Base-by-base conservation (phyloP, 371 early-diverging fungal genomes). In the Funneliformis caledonium region DNA sequence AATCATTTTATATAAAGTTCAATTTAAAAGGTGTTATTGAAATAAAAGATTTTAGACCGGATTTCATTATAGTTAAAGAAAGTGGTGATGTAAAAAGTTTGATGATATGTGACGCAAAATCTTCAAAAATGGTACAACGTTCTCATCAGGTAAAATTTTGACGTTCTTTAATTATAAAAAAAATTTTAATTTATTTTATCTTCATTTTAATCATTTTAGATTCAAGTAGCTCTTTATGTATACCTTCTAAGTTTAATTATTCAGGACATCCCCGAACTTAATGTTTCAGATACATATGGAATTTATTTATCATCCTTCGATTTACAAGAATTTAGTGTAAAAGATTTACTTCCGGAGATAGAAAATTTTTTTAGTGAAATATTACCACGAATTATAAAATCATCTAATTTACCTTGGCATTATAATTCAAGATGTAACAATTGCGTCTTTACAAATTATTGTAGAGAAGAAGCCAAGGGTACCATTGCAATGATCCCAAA, bases 161-260 rank as follows among this genome's bases (percentile, higher is more conserved):
- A 56, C 14, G 1, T 14, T 4, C 11, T 9, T 7, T 3, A 7
- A 50, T 50, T 12, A 11, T 11, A 12, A 12, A 12, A 12, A 10
- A 12, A 37, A 37, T 2, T 2, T 37, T 37, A 37, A 2, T 37
- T 52, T 14, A 52, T 52, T 16, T 52, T 2, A 10, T n/a, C 22
- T 10, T 69, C 6, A 42, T 37, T 37, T 14, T 37, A n/a, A n/a
- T n/a, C n/a, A n/a, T 43, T 43, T 43, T 76, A 86, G 82, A 85
- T 88, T 67, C 88, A 88, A 84, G 87, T 87, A 0, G 82, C 85
- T 1, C 76, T 85, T 3, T 88, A 88, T 77, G 85, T 83, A 0
- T 85, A 82, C 62, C 80, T 87, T n/a, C 52, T 88, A 9, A 31
- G 68, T 1, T 84, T 83, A 31, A 62, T 85, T 22, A 75, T 84